Base-by-base conservation (phyloP, 495 filamentous ascomycete species). In the Xylaria nigripes region DNA sequence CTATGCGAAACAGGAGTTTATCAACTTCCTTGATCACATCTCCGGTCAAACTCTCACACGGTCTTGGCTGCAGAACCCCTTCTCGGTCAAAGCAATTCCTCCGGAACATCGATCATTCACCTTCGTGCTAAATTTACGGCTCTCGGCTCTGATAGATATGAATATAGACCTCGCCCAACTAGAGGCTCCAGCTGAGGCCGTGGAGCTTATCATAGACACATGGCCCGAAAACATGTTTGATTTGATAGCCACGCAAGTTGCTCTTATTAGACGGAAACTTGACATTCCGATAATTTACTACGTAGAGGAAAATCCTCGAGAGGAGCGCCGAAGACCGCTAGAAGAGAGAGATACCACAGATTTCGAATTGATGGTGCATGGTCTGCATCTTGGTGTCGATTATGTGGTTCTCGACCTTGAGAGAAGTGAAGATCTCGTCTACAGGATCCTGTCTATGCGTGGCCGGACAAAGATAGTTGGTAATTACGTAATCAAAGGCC, bases 401-500 rank as follows among this genome's bases (percentile, higher is more conserved):
- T 91, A 87, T 66, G 59, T 87, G 22, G 81, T 81, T 43, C 64
- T 90, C 0, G 84, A 90, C 57, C 65, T 90, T 9, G 76, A 75
- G 23, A 75, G 82, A 40, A 70, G 76, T 38, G 67, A 83, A 1
- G 67, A 71, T 0, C 61, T 75, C 3, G 64, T 85, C 7, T 68
- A 74, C 12, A 73, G 74, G 12, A 69, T 88, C 40, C 68, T 89
- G 10, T 61, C 68, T 19, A 72, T 65, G 55, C 78, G 80, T 51
- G 87, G 88, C 2, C 75, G 74, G 23, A 87, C 86, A 2, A 88
- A 86, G 55, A 78, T 89, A n/a, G 86, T 91, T 49, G 88, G 84
- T 6, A 81, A 86, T 57, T 78, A 75, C 55, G 66, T 78, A 58
- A 70, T 81, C 48, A 71, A 68, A 32, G 65, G 79, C 38, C 63